phyloP scores from a whole-genome alignment of 306 rosid species.

The Dryas alaskensis region DNA sequence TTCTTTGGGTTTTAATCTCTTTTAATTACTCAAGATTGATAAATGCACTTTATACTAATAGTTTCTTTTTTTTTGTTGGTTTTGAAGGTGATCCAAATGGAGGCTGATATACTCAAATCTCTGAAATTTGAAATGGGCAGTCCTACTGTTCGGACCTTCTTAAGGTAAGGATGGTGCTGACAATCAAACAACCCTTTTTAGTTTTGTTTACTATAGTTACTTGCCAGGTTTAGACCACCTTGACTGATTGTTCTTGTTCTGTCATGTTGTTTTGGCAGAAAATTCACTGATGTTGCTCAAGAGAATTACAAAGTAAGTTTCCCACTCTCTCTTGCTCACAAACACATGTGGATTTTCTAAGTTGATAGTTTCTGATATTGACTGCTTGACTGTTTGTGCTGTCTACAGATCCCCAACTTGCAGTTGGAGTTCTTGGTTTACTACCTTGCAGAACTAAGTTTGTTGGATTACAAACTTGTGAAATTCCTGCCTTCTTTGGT shows the following conservation, averaged over 20 bases:
- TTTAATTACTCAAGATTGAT: neutral
- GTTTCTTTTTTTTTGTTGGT: neutral
- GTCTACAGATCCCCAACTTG: constrained; percentile 42
- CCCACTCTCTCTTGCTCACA: too few species aligned
- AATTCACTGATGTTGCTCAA: constrained; percentile 50
- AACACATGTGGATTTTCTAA: neutral
- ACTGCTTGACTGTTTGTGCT: constrained; percentile 17
- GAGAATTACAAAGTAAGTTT: constrained; percentile 48
- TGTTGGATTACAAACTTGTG: constrained; percentile 73
- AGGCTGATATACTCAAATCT: constrained; percentile 66
- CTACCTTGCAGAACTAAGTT: constrained; percentile 85
- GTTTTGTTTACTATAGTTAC: neutral
- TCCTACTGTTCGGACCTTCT: constrained; percentile 70
- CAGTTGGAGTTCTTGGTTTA: constrained; percentile 62
- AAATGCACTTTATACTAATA: neutral
- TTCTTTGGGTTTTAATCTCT: neutral
- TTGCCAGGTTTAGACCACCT: neutral
- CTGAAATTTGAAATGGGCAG: constrained; percentile 83
- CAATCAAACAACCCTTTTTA: neutral
- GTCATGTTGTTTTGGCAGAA: constrained; percentile 43
- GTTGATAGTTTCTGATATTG: constrained; percentile 10
- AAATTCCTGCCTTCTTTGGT: constrained; percentile 84
- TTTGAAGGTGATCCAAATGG: constrained; percentile 70
- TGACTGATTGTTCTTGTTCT: constrained; percentile 5
- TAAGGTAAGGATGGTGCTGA: constrained; percentile 47